Evolutionary conservation across 352 stramenopile genomes (phyloP).

Genomic region (Pythium grandisporangium): DNA sequence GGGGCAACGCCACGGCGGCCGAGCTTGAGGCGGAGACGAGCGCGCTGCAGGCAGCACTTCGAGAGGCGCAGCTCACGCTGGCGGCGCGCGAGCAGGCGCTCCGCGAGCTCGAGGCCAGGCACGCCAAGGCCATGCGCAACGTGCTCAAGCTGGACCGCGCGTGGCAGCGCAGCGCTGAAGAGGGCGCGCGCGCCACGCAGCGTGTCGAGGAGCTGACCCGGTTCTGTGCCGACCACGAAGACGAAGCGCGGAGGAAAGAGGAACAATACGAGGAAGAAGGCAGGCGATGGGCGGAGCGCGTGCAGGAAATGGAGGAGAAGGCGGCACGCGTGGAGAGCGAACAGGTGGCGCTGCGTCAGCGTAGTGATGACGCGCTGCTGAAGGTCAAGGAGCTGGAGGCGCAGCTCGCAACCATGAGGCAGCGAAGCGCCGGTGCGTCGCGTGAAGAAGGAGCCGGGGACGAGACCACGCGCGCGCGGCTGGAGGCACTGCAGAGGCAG

Average conservation of each 20-base stretch:
- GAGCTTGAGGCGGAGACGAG: slow-evolving; percentile 77
- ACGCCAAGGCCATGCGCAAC: slow-evolving; percentile 59
- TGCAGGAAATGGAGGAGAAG: slow-evolving; percentile 4
- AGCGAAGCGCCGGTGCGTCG: too few species aligned
- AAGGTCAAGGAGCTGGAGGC: slow-evolving; percentile 23
- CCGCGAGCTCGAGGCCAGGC: slow-evolving; percentile 38
- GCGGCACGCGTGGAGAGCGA: slow-evolving; percentile 3
- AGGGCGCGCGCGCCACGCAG: slow-evolving; percentile 13
- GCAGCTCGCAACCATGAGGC: too few species aligned
- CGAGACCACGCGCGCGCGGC: slow-evolving; percentile 13
- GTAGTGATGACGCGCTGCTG: slow-evolving; percentile 6
- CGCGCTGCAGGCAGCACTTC: slow-evolving; percentile 43
- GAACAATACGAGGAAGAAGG: slow-evolving; percentile 8
- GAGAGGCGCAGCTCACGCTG: slow-evolving; percentile 41
- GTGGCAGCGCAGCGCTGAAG: slow-evolving; percentile 44
- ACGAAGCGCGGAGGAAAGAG: slow-evolving; percentile 9
- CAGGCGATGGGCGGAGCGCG: slow-evolving; percentile 18
- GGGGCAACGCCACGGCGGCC: slow-evolving; percentile 57
- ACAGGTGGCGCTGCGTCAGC: slow-evolving; percentile 1
- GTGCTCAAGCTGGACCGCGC: slow-evolving; percentile 62
- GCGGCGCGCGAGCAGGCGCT: slow-evolving; percentile 28
- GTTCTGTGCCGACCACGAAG: slow-evolving; percentile 8
- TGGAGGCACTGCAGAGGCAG: slow-evolving; percentile 13
- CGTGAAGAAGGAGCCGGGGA: slow-evolving; percentile 4
- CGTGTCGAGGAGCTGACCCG: slow-evolving; percentile 14